Percentiles rank a stretch among this genome's conserved stretches.
Conservation (phyloP, 1,284 basidiomycete genomes). For the Rhodotorula mucilaginosa region DNA sequence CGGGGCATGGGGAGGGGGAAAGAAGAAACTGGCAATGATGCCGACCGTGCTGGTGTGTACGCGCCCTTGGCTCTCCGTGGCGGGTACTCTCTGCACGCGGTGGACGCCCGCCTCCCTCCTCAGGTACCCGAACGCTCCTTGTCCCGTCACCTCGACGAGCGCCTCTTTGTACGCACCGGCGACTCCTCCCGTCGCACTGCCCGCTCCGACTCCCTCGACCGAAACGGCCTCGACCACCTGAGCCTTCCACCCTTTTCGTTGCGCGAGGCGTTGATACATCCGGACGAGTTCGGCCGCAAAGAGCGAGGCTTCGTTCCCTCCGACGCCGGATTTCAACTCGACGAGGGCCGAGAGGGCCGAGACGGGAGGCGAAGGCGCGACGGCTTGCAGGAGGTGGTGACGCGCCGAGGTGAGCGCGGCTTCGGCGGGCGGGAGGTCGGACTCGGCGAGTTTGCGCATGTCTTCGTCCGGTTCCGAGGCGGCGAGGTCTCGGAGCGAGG, state of each 20-base stretch:
- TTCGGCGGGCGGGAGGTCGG: conserved; percentile 64
- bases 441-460: conserved; percentile 70
- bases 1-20: background rate
- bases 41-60: conserved; percentile 92
- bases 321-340: conserved; percentile 89
- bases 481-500: conserved; percentile 25
- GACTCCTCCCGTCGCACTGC: background rate
- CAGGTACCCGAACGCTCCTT: conserved; percentile 73
- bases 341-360: conserved; percentile 71
- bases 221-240: conserved; percentile 45
- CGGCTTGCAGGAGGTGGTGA: conserved; percentile 62
- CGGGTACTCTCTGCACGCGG: conserved; percentile 88
- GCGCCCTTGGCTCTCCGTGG: conserved; percentile 79
- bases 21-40: conserved; percentile 63
- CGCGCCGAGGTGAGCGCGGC: conserved; percentile 57
- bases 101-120: conserved; percentile 94
- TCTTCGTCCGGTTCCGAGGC: conserved; percentile 57
- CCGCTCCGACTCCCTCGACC: conserved; percentile 26
- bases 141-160: conserved; percentile 74
- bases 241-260: conserved; percentile 51
- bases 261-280: conserved; percentile 76
- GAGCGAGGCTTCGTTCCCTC: conserved; percentile 81
- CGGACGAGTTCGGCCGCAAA: conserved; percentile 76
- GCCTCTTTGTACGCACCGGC: conserved; percentile 58
- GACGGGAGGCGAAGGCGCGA: conserved; percentile 69